Evolutionary conservation across 768 basidiomycete genomes (phyloP), one percentile per base, ranked within the genome.

Genomic region (Neoboletus brunneissimus): DNA sequence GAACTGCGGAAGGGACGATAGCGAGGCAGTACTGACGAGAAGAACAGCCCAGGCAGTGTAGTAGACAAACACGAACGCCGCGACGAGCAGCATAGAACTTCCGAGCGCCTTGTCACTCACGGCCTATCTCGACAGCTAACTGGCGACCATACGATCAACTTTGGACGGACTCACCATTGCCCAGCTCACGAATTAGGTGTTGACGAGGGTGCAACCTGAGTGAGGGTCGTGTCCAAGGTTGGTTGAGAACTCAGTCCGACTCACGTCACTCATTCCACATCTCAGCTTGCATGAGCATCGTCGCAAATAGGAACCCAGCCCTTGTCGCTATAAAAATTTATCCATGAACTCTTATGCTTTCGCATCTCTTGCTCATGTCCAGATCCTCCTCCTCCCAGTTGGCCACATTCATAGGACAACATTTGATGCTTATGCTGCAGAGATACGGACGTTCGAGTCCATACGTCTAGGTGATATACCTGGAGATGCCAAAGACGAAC

Each of bases 11-110:
- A 47, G 20, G 46, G 29, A 44, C 22, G 34, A 15, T 3, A 15
- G 29, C 15, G 20, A 31, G 10, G 23, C 32, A 4, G 34, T 27
- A 73, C 88, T 65, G 61, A 94, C 94, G 52, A 95, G 81, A 49
- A 98, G 75, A 52, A 97, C 80, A 15, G 94, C 87, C 95, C 95
- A 98, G 27, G 81, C 79, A 2, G 95, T 94, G 72, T 98, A 98
- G 71, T 98, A 98, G 11, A 81, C 75, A 75, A 96, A 96, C 37
- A 90, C 82, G 43, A 84, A 71, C 7, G 83, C 80, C 34, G 92
- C 91, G 58, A 82, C 79, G 59, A 90, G 77, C 67, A 97, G 82
- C 89, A 96, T 91, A 42, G 76, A 63, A 31, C 86, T 83, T 49
- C 94, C 94, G 11, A 94, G 73, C 42, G 79, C 76, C 76, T 90